Conservation (phyloP, 1,139 yeast species). For the Suzukiozyma palmioleophila region DNA sequence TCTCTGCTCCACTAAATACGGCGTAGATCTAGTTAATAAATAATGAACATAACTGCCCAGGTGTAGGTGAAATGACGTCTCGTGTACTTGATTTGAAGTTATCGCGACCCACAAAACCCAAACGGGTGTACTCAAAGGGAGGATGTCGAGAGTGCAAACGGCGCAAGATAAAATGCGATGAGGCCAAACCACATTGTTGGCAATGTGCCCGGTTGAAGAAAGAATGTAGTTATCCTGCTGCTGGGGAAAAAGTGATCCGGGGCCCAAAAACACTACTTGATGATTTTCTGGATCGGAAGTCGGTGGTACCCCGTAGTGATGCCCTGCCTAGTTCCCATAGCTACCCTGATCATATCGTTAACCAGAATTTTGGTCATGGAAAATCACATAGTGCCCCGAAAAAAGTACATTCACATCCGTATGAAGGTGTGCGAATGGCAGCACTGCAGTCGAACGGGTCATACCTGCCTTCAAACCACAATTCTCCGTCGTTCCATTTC, state of each 20-base stretch:
- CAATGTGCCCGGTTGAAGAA: constrained; percentile 34
- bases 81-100: constrained; percentile 2
- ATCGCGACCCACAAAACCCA: constrained; percentile 1
- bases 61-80: not conserved
- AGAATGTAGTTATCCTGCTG: constrained; percentile 29
- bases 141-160: constrained; percentile 42
- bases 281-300: not conserved
- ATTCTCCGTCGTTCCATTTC: no score
- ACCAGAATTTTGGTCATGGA: no score
- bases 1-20: not conserved
- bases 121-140: constrained; percentile 26
- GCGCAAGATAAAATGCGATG: constrained; percentile 52
- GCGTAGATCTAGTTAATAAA: not conserved
- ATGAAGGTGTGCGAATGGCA: no score
- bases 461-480: no score
- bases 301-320: not conserved
- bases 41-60: not conserved
- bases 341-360: no score
- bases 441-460: no score
- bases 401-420: no score
- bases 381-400: no score
- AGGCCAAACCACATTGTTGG: constrained; percentile 54
- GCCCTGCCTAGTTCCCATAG: no score
- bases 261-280: constrained; percentile 15
- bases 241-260: constrained; percentile 30